Evolutionary conservation across 495 filamentous ascomycete genomes (phyloP).

Genomic region (Neurospora cerealis): DNA sequence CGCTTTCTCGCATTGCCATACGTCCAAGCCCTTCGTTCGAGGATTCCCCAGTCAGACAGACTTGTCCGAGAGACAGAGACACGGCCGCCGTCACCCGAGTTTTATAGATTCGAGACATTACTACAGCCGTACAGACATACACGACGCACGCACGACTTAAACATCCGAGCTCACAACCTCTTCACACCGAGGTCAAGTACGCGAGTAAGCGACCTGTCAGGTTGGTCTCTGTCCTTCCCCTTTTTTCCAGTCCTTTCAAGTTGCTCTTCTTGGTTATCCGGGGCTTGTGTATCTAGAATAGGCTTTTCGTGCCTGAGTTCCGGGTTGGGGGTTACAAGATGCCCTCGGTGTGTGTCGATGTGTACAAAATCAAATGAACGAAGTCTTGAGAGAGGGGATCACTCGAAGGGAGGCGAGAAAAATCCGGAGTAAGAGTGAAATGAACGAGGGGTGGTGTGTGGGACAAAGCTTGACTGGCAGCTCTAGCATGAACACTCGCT

Average conservation of each 20-base stretch:
- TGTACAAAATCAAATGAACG: not conserved
- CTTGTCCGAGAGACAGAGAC: not conserved
- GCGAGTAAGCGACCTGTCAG: not conserved
- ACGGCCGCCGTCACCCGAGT: not conserved
- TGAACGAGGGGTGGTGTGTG: not conserved
- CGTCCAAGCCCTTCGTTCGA: not conserved
- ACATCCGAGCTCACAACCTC: not conserved
- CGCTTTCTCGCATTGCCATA: not conserved
- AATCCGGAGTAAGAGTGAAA: not conserved
- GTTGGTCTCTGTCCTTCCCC: not conserved
- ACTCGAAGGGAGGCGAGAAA: not conserved
- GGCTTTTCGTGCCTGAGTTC: not conserved
- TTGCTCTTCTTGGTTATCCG: not conserved
- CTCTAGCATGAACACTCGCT: not conserved
- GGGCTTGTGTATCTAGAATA: not conserved
- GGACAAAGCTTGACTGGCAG: not conserved
- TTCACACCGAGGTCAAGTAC: not conserved
- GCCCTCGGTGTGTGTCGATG: not conserved
- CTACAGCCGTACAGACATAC: not conserved
- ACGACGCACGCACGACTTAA: not conserved
- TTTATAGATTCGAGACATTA: not conserved
- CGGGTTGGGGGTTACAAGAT: not conserved
- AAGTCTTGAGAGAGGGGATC: not conserved
- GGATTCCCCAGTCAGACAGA: not conserved
- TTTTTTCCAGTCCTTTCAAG: not conserved